Evolutionary conservation across 2,329 filamentous ascomycete species (phyloP).

Genomic region (Neofusicoccum kwambonambiense): DNA sequence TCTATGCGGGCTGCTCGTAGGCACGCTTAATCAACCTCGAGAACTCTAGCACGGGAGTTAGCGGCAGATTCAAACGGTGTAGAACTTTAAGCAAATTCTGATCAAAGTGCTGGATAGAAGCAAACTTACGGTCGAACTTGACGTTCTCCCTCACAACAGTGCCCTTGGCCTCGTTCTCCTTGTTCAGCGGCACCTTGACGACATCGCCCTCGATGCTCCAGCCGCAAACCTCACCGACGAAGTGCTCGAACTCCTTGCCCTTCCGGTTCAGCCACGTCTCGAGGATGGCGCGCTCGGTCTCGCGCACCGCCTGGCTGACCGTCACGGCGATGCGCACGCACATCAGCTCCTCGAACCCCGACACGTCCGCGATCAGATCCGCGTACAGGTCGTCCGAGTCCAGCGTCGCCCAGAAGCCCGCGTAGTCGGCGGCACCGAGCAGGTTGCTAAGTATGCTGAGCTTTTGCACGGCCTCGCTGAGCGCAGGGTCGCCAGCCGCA

Average conservation of each 20-base stretch:
- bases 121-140: slow-evolving; percentile 68
- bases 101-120: too few relatives aligned
- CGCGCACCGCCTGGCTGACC: slow-evolving; percentile 79
- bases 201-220: slow-evolving; percentile 71
- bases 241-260: slow-evolving; percentile 49
- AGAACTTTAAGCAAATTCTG: too few relatives aligned
- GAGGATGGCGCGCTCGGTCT: slow-evolving; percentile 56
- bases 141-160: slow-evolving; percentile 91
- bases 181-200: slow-evolving; percentile 83
- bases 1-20: slow-evolving; percentile 72
- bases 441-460: slow-evolving; percentile 80
- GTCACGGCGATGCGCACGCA: slow-evolving; percentile 85
- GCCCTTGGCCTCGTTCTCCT: slow-evolving; percentile 94
- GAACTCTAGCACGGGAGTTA: slow-evolving; percentile 52
- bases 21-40: slow-evolving; percentile 75
- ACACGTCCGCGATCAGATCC: slow-evolving; percentile 89
- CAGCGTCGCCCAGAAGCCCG: slow-evolving; percentile 87
- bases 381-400: slow-evolving; percentile 95
- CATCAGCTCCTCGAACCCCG: slow-evolving; percentile 92
- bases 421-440: slow-evolving; percentile 87
- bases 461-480: slow-evolving; percentile 89
- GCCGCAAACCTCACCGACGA: slow-evolving; percentile 61
- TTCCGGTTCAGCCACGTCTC: slow-evolving; percentile 51
- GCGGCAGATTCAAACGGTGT: neutral
- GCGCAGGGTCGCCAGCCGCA: slow-evolving; percentile 61